Conservation (phyloP, 179 eudicot genomes). For the Patellifolia procumbens region DNA sequence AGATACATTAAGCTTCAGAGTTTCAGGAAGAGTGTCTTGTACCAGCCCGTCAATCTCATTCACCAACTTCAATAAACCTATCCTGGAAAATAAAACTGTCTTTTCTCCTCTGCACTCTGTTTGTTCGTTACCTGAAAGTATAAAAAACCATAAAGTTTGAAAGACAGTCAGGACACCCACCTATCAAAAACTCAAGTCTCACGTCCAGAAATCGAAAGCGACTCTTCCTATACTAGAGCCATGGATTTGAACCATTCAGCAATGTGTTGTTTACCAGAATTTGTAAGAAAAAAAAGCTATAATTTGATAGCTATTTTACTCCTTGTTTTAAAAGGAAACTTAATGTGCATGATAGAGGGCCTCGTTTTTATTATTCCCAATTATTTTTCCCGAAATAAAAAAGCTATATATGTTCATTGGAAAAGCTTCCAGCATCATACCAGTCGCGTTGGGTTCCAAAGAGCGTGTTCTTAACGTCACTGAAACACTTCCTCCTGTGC, state of each 20-base stretch:
- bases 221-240: not conserved
- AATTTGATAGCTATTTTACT: not conserved
- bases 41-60: conserved; percentile 62
- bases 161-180: no score
- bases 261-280: not conserved
- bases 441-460: conserved; percentile 28
- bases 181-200: not conserved
- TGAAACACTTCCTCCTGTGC: conserved; percentile 70
- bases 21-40: conserved; percentile 68
- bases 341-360: not conserved
- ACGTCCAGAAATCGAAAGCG: not conserved
- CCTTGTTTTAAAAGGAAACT: not conserved
- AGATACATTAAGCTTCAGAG: conserved; percentile 65
- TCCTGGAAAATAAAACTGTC: conserved; percentile 68
- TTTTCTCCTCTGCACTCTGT: conserved; percentile 80
- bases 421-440: conserved; percentile 18
- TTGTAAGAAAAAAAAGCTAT: not conserved
- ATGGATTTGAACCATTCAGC: not conserved
- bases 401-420: not conserved
- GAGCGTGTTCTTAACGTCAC: conserved; percentile 27
- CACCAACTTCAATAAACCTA: conserved; percentile 77
- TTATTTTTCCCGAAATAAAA: not conserved
- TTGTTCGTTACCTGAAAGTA: conserved; percentile 42
- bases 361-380: not conserved
- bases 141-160: not conserved